These are phyloP conservation scores for Ophiocordyceps sinensis DNA, from an alignment of 2,329 filamentous ascomycete genomes.

Conservation along the genomic window DNA sequence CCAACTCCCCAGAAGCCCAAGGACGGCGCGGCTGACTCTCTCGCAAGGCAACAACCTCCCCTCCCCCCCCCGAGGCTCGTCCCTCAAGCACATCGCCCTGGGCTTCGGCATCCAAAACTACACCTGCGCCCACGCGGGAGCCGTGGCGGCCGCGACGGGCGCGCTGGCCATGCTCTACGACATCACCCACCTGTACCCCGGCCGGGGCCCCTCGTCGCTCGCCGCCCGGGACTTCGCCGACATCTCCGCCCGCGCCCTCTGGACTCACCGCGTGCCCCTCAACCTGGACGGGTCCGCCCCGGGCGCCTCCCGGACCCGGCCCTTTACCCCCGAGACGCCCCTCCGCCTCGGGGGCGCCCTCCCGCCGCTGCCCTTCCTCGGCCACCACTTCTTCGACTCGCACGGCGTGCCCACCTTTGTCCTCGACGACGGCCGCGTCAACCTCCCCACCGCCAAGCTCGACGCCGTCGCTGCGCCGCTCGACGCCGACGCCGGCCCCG, in stretches of 20 bases:
- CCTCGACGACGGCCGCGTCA: slow-evolving; percentile 24
- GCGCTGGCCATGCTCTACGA: slow-evolving; percentile 49
- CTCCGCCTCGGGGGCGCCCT: slow-evolving; percentile 21
- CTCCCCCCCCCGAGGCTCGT: slow-evolving; percentile 20
- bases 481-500: slow-evolving; percentile 28
- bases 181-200: slow-evolving; percentile 35
- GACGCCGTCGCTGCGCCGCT: slow-evolving; percentile 36
- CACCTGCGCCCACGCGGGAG: slow-evolving; percentile 33
- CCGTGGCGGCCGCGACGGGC: slow-evolving; percentile 26
- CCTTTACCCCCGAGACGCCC: slow-evolving; percentile 26
- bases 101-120: slow-evolving; percentile 58
- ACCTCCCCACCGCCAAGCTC: slow-evolving; percentile 33
- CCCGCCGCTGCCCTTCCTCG: slow-evolving; percentile 30
- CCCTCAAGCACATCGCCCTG: slow-evolving; percentile 40
- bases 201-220: slow-evolving; percentile 23
- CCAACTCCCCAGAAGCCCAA: no score
- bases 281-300: slow-evolving; percentile 22
- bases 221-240: slow-evolving; percentile 20
- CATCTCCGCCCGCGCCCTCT: slow-evolving; percentile 26
- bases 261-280: slow-evolving; percentile 29
- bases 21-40: not conserved
- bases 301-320: slow-evolving; percentile 27
- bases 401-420: slow-evolving; percentile 43
- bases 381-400: slow-evolving; percentile 53
- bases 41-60: slow-evolving; percentile 29